Percentiles rank a stretch among this genome's conserved stretches.
Conservation (phyloP, 306 rosid species). For the apple (Malus domestica) region DNA sequence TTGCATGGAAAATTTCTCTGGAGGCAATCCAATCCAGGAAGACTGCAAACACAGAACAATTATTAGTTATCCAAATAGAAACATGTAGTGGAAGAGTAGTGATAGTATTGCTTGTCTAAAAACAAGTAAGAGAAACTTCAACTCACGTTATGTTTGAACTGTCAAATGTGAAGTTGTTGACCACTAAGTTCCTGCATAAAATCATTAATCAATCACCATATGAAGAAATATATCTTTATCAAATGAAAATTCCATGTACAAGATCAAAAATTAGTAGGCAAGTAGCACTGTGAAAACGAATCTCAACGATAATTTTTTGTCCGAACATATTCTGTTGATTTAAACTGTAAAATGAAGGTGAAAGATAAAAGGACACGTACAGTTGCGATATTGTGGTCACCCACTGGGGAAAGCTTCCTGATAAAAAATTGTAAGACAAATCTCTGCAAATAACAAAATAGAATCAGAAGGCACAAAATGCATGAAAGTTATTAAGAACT, state of each 20-base stretch:
- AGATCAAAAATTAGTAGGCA: not conserved
- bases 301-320: not conserved
- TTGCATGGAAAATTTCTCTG: constrained; percentile 21
- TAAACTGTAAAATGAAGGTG: not conserved
- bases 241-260: not conserved
- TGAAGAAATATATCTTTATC: not conserved
- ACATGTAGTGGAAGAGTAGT: not conserved
- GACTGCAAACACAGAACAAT: not conserved
- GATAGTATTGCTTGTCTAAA: not conserved
- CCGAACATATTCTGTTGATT: not conserved
- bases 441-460: constrained; percentile 11
- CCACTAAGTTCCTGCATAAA: constrained; percentile 25
- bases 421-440: constrained; percentile 20
- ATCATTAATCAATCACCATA: not conserved
- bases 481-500: not conserved
- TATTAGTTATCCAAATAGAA: not conserved
- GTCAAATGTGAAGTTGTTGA: constrained; percentile 20
- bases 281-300: not conserved
- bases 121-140: not conserved
- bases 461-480: not conserved
- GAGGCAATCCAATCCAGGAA: constrained; percentile 19
- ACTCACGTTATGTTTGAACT: constrained; percentile 13
- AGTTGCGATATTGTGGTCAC: not conserved
- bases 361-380: constrained; percentile 4
- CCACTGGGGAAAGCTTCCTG: constrained; percentile 18